A percentile compares a stretch with the other conserved stretches of the same genome.
These are phyloP conservation scores for Thalassia testudinum DNA, from an alignment of 116 monocot species.

Conservation along the genomic window DNA sequence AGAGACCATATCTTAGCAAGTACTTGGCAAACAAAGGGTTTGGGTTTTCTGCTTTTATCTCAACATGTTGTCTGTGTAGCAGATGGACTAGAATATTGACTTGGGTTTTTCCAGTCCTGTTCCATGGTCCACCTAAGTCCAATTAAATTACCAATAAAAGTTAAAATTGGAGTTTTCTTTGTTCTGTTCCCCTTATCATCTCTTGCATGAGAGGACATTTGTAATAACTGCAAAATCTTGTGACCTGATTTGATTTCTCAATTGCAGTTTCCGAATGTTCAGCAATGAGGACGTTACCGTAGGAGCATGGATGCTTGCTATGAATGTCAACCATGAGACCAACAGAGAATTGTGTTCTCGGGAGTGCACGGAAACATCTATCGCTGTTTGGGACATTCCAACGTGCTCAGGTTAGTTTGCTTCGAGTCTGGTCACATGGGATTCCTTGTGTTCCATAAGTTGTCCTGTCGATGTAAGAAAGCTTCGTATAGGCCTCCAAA, in stretches of 20 bases:
- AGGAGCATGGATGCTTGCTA: constrained; percentile 81
- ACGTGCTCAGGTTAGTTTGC: constrained; percentile 60
- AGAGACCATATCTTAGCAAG: too few relatives aligned
- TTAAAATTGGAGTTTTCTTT: too few relatives aligned
- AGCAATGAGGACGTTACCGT: constrained; percentile 93
- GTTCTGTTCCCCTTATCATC: too few relatives aligned
- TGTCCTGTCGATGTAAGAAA: neutral
- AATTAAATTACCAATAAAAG: too few relatives aligned
- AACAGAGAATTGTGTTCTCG: constrained; percentile 34
- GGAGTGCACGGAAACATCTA: constrained; percentile 54
- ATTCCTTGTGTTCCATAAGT: neutral
- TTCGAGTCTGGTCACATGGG: neutral
- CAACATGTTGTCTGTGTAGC: too few relatives aligned
- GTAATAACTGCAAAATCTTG: too few relatives aligned
- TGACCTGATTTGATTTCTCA: too few relatives aligned
- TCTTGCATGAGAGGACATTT: too few relatives aligned
- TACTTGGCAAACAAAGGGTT: too few relatives aligned
- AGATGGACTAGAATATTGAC: too few relatives aligned
- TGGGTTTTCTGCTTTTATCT: neutral
- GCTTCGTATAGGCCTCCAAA: neutral
- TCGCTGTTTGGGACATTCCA: constrained; percentile 96
- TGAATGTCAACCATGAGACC: constrained; percentile 91
- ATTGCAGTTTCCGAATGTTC: constrained; percentile 23
- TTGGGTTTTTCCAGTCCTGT: too few relatives aligned
- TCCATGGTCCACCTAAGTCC: too few relatives aligned